Conservation (phyloP, 768 basidiomycete species). For the Leucogyrophana mollusca region DNA sequence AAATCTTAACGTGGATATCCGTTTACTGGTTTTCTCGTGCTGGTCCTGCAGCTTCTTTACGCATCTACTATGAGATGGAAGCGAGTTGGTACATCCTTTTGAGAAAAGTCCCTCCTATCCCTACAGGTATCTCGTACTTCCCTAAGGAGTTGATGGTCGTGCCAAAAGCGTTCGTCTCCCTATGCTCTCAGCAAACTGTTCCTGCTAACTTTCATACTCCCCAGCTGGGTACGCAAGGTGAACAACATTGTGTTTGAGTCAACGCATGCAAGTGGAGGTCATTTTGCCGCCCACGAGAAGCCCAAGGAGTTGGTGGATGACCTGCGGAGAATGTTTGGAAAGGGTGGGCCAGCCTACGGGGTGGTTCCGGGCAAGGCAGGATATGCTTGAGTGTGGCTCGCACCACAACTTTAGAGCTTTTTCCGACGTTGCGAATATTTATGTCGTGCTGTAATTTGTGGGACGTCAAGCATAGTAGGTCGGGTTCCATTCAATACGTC, state of each 20-base stretch:
- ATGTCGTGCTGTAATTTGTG: no score
- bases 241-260: slow-evolving; percentile 46
- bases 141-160: slow-evolving; percentile 43
- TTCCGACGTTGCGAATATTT: no score
- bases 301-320: slow-evolving; percentile 49
- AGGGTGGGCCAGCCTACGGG: slow-evolving; percentile 45
- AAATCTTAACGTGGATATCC: slow-evolving; percentile 39
- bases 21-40: slow-evolving; percentile 33
- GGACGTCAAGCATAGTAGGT: no score
- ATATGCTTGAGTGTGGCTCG: slow-evolving; percentile 34
- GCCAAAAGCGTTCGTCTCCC: slow-evolving; percentile 35
- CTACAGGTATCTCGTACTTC: slow-evolving; percentile 50
- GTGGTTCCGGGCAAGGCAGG: slow-evolving; percentile 46
- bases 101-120: slow-evolving; percentile 25
- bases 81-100: not conserved
- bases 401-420: no score
- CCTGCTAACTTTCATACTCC: slow-evolving; percentile 1
- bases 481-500: no score
- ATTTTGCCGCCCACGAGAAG: slow-evolving; percentile 55
- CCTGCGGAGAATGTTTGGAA: slow-evolving; percentile 56
- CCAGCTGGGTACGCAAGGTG: slow-evolving; percentile 42
- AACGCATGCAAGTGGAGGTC: slow-evolving; percentile 51
- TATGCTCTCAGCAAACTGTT: not conserved
- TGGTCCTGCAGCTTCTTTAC: slow-evolving; percentile 15
- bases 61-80: slow-evolving; percentile 18